phyloP scores from a whole-genome alignment of 257 asterid species.

The Nicotiana paniculata region DNA sequence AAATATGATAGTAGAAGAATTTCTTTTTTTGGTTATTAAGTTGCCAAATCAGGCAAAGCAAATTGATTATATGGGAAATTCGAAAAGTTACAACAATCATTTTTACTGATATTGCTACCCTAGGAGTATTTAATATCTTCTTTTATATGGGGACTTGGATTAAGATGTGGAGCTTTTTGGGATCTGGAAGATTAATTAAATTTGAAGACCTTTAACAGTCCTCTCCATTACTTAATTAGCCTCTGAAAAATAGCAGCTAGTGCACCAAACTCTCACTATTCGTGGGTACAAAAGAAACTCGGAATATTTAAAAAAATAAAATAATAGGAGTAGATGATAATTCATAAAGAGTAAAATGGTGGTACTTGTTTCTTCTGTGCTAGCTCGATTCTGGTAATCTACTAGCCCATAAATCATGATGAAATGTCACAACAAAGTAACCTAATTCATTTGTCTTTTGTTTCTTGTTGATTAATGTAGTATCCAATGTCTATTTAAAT shows the following conservation, averaged over 20 bases:
- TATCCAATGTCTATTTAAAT: background rate
- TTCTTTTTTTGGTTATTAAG: background rate
- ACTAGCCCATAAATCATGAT: slow-evolving; percentile 7
- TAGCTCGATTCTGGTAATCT: background rate
- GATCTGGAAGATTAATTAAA: background rate
- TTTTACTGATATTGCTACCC: background rate
- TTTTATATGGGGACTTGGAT: background rate
- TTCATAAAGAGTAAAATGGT: background rate
- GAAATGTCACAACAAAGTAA: slow-evolving; percentile 5
- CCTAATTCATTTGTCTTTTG: background rate
- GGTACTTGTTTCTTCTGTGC: background rate
- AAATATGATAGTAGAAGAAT: background rate
- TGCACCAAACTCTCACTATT: too few relatives aligned
- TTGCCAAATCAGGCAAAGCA: background rate
- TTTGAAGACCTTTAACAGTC: background rate
- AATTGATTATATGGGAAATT: background rate
- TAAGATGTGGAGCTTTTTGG: background rate
- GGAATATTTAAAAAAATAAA: too few relatives aligned
- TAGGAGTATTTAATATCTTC: background rate
- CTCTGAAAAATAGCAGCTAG: background rate
- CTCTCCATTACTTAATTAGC: background rate
- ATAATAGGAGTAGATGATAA: background rate
- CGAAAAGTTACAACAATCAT: background rate
- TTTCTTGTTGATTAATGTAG: background rate
- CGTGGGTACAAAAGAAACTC: too few relatives aligned